phyloP scores from a whole-genome alignment of 2,329 filamentous ascomycete genomes.

The Albophoma yamanashiensis region DNA sequence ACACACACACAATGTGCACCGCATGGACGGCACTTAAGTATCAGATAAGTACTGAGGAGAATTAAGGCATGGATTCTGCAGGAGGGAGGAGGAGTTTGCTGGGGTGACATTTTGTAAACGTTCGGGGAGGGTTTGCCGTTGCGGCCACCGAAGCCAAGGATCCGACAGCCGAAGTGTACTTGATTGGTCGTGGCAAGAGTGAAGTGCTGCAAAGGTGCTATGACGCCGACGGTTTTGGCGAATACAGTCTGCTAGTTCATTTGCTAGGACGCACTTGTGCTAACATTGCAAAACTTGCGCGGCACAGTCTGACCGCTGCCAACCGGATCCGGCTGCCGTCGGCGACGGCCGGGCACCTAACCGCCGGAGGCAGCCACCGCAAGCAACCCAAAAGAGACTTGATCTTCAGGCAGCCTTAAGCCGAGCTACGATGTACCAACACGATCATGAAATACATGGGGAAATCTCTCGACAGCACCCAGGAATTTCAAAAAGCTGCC shows the following conservation, averaged over 20 bases:
- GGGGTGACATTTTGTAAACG: not conserved
- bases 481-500: not conserved
- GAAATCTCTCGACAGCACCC: too few species aligned
- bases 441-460: too few species aligned
- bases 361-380: not conserved
- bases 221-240: not conserved
- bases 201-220: not conserved
- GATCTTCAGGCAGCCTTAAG: not conserved
- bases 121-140: not conserved
- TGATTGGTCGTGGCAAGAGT: not conserved
- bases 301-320: not conserved
- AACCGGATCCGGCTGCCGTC: not conserved
- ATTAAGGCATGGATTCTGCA: not conserved
- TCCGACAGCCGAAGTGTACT: slow-evolving; percentile 5
- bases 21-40: not conserved
- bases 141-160: not conserved
- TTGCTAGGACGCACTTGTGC: not conserved
- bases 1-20: not conserved
- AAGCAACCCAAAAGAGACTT: not conserved
- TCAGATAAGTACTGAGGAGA: not conserved
- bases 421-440: not conserved
- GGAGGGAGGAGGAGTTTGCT: not conserved
- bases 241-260: not conserved
- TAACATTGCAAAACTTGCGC: not conserved
- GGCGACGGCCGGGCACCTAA: not conserved